These are phyloP conservation scores for Aspergillus sparsus DNA, from an alignment of 495 filamentous ascomycete genomes.

Conservation along the genomic window DNA sequence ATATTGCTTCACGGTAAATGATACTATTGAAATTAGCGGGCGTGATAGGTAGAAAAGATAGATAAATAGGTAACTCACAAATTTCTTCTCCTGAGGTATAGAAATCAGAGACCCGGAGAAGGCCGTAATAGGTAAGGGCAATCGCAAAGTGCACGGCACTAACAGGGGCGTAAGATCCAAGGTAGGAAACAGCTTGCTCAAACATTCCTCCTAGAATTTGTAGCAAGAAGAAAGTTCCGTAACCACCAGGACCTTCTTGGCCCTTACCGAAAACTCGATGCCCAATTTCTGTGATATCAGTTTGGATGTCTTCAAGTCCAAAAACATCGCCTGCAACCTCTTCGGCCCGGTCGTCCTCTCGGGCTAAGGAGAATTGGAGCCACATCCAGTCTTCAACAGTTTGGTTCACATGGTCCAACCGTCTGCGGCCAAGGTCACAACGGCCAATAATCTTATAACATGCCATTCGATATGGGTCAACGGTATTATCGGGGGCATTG, in stretches of 20 bases:
- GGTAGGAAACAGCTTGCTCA: constrained; percentile 86
- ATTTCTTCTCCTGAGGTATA: constrained; percentile 69
- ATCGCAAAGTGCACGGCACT: constrained; percentile 95
- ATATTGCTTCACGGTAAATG: constrained; percentile 69
- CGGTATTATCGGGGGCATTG: constrained; percentile 80
- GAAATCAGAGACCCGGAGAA: constrained; percentile 80
- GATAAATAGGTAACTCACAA: constrained; percentile 46
- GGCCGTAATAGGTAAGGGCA: constrained; percentile 84
- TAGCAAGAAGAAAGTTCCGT: constrained; percentile 89
- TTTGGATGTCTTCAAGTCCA: constrained; percentile 81
- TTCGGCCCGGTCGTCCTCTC: constrained; percentile 79
- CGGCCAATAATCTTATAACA: constrained; percentile 98
- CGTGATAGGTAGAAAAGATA: background rate
- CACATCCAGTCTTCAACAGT: constrained; percentile 95
- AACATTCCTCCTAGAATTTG: constrained; percentile 92
- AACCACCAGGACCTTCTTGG: constrained; percentile 69
- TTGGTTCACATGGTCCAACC: constrained; percentile 75
- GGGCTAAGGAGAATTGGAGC: constrained; percentile 89
- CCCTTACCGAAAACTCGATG: constrained; percentile 80
- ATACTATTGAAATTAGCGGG: constrained; percentile 53
- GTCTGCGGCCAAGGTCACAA: constrained; percentile 80
- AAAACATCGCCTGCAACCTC: constrained; percentile 88
- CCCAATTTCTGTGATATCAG: constrained; percentile 83
- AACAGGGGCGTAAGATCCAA: constrained; percentile 85
- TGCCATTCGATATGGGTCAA: constrained; percentile 94